Percentiles rank a stretch among this genome's conserved stretches.
phyloP scores from a whole-genome alignment of 768 basidiomycete species.

The Rhizopogon sp. region DNA sequence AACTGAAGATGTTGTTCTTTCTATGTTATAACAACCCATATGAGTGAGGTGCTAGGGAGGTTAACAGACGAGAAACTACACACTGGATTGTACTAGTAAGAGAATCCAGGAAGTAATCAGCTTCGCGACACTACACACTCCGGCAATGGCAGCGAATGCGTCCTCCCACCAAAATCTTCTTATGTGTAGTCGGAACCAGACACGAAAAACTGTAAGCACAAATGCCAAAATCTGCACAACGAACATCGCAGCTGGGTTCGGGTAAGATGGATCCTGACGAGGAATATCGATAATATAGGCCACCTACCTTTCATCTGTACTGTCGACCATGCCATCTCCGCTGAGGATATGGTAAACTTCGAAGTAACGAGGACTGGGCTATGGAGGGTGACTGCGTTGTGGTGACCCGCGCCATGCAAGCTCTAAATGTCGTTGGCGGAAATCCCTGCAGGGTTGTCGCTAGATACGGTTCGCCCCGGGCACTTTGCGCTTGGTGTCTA shows the following conservation, averaged over 20 bases:
- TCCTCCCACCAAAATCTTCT: conserved; percentile 26
- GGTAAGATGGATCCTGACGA: not conserved
- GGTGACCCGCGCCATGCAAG: too few relatives aligned
- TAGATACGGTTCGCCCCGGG: too few relatives aligned
- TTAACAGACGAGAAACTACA: conserved; percentile 3
- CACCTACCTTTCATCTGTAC: not conserved
- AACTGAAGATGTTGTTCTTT: conserved; percentile 11
- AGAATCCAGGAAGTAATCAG: conserved; percentile 9
- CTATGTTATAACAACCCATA: not conserved
- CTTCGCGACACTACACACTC: conserved; percentile 7
- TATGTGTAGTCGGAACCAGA: conserved; percentile 19
- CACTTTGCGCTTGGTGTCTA: too few relatives aligned
- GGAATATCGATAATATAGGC: not conserved
- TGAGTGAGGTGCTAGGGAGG: not conserved
- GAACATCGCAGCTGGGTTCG: not conserved
- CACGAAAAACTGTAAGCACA: conserved; percentile 18
- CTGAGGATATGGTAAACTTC: not conserved
- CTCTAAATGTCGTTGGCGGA: not conserved
- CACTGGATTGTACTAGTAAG: not conserved
- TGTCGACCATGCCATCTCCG: not conserved
- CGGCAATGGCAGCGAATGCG: conserved; percentile 17
- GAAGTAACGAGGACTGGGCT: not conserved
- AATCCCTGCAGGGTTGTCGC: not conserved
- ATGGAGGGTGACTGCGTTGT: not conserved
- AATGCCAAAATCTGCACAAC: conserved; percentile 16